phyloP scores from a whole-genome alignment of 805 yeast species.

The Metschnikowia bowlesiae region DNA sequence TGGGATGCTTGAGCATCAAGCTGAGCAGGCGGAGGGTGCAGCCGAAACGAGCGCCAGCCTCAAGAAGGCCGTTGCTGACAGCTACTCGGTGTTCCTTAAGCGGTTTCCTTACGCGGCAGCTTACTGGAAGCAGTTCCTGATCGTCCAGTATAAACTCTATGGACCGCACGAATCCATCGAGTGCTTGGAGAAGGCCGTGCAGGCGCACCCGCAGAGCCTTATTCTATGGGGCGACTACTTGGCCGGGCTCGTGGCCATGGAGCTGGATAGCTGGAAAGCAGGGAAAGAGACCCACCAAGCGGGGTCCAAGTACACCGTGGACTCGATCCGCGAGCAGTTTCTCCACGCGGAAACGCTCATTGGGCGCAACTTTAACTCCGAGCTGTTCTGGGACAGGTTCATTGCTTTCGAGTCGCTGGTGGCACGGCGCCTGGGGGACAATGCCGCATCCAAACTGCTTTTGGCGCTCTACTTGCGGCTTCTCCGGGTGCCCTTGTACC shows the following conservation, averaged over 20 bases:
- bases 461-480: constrained; percentile 42
- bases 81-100: constrained; percentile 27
- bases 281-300: background rate
- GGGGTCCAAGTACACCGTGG: constrained; percentile 19
- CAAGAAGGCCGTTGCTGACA: constrained; percentile 5
- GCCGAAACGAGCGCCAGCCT: background rate
- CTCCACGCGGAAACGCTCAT: constrained; percentile 44
- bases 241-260: constrained; percentile 35
- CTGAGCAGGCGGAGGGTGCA: constrained; percentile 6
- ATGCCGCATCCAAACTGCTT: constrained; percentile 18
- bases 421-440: constrained; percentile 7
- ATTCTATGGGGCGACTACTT: constrained; percentile 68
- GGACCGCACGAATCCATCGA: constrained; percentile 50
- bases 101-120: constrained; percentile 56
- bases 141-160: constrained; percentile 50
- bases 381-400: constrained; percentile 77
- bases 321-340: constrained; percentile 40
- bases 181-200: constrained; percentile 36
- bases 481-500: constrained; percentile 69
- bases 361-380: constrained; percentile 74
- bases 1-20: constrained; percentile 18
- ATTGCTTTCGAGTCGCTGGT: constrained; percentile 43
- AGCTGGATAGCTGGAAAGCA: constrained; percentile 10
- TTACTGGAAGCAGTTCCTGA: constrained; percentile 61
- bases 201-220: constrained; percentile 52